Base-by-base conservation (phyloP, 73 alveolate genomes). In the Stentor roeselii region DNA sequence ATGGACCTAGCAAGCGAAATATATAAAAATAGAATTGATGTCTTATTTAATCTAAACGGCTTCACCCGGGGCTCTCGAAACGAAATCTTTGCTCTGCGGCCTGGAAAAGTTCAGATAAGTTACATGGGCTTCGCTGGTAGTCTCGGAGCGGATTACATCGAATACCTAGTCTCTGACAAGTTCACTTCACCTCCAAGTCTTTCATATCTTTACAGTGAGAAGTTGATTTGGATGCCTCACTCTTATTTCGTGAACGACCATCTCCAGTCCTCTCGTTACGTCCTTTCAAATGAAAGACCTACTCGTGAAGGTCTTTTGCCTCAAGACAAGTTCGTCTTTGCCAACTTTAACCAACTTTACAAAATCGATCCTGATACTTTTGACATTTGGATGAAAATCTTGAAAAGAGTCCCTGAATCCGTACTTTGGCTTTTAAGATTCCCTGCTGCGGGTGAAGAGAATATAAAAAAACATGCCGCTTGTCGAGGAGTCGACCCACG, bases 61-160 rank as follows among this genome's bases (percentile, higher is more conserved):
- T 88, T 84, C 82, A 88, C 93, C 11, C n/a, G 59, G 35, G 90
- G 91, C 11, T 86, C 84, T 38, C 58, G 90, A 36, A 76, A 76
- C 4, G 93, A 88, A 75, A 85, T 88, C 3, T 88, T 88, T 59
- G 87, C 86, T 4, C 83, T 88, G 3, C 42, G 86, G 59, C 93
- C 93, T 3, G 93, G 90, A 6, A 88, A 88, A 1, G 41, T 88
- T 27, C 77, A 88, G 60, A 61, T 78, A 6, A 36, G 75, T 3
- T 88, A 41, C 42, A 88, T 88, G 93, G 93, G 93, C 3, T 88
- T 85, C 60, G 77, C 88, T 30, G 90, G 93, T 1, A 36, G 89
- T 3, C 40, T 77, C 74, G 91, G 91, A 3, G 93, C 91, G 40
- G 88, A 75, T 60, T 88, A 85, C 76, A 88, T 88, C 3, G 88